Evolutionary conservation across 768 basidiomycete genomes (phyloP), one percentile per base, ranked within the genome.

Genomic region (Solioccasus polychromus): DNA sequence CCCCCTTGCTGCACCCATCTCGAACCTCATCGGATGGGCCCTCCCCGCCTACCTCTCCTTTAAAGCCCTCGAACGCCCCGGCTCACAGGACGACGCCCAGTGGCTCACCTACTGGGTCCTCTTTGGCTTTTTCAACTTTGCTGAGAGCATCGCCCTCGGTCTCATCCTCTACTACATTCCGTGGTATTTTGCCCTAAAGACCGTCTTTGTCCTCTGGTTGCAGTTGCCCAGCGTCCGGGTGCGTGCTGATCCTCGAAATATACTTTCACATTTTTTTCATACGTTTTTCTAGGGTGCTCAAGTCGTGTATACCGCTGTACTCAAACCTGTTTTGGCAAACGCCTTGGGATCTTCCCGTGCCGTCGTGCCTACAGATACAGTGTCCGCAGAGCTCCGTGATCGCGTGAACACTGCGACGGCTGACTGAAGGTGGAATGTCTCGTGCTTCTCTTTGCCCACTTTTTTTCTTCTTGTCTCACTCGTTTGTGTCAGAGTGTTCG

Each of bases 31-130:
- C 60, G 96, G 94, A 41, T 98, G 88, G 86, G 89, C 73, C 25
- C 77, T 98, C 59, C 96, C 96, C 23, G 92, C 93, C 5, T 98
- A 92, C 68, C 81, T 96, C 67, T 96, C 93, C 41, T 82, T 97
- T 75, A 88, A 87, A 71, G 94, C 96, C 23, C 81, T 99, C 62
- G 95, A 98, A 69, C 69, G 78, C 5, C 89, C 91, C n/a, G 75
- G 79, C 3, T 74, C 83, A 48, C 77, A 84, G 55, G 92, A 95
- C 55, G 89, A 95, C 69, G 75, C 87, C 59, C 93, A 96, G 71
- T 97, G 93, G 93, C 77, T 97, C 61, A 95, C 94, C 3, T 98
- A 98, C 76, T 98, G 95, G 95, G 78, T 90, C 62, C 79, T 95
- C 43, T 94, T 96, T 57, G 92, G 92, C 44, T 87, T 84, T 68